Conservation (phyloP, 768 basidiomycete species). For the Lyophyllum semitale region DNA sequence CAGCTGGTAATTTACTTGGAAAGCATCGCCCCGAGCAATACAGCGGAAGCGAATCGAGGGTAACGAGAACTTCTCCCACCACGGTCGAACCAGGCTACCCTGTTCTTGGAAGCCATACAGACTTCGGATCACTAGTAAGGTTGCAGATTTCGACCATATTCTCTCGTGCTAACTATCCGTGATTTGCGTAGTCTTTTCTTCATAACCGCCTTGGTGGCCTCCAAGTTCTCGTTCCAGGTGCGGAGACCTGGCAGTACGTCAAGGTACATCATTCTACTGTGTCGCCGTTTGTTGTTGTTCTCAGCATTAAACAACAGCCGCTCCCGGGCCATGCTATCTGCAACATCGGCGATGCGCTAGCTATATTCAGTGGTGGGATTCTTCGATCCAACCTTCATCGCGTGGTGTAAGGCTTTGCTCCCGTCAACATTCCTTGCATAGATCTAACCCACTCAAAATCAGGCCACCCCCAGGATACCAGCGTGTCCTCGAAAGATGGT, state of each 20-base stretch:
- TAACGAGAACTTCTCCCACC: conserved; percentile 50
- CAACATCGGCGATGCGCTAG: conserved; percentile 41
- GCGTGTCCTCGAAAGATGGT: conserved; percentile 55
- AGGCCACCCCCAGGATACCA: conserved; percentile 63
- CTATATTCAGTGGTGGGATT: conserved; percentile 23
- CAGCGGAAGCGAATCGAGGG: conserved; percentile 60
- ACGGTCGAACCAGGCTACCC: conserved; percentile 35
- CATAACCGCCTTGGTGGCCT: conserved; percentile 72
- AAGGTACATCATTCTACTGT: conserved; percentile 44
- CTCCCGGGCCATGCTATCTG: conserved; percentile 57
- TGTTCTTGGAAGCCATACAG: conserved; percentile 60
- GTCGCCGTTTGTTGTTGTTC: background rate
- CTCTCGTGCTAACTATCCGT: conserved; percentile 32
- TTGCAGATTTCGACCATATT: background rate
- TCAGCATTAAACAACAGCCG: conserved; percentile 29
- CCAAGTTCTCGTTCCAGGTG: conserved; percentile 64
- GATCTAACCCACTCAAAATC: conserved; percentile 2
- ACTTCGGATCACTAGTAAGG: conserved; percentile 69
- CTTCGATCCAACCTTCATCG: conserved; percentile 23
- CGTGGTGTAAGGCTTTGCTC: conserved; percentile 1
- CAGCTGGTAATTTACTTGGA: conserved; percentile 42
- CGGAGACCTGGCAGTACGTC: conserved; percentile 67
- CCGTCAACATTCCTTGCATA: background rate
- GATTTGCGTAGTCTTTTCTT: conserved; percentile 55
- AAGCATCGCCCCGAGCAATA: conserved; percentile 46